These are phyloP conservation scores for Cladorrhinum samala DNA, from an alignment of 495 filamentous ascomycete genomes.

Conservation along the genomic window DNA sequence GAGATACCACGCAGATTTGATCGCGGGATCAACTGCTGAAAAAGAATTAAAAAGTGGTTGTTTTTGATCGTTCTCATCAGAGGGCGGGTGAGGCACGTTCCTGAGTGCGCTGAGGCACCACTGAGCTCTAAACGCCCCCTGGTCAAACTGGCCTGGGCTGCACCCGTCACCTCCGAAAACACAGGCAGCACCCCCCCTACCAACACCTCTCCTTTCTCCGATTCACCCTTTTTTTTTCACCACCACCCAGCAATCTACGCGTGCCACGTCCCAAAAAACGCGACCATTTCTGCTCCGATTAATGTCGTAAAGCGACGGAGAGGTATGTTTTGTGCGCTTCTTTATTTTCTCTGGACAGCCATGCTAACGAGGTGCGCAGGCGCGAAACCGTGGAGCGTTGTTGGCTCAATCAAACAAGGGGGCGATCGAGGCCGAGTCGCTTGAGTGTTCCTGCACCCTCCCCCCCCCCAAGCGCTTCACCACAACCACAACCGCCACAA, in stretches of 20 bases:
- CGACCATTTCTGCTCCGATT: conserved; percentile 15
- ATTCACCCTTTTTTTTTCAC: conserved; percentile 15
- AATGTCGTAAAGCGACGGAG: conserved; percentile 13
- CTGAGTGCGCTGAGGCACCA: background rate
- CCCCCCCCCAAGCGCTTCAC: conserved; percentile 3
- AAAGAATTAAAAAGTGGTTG: background rate
- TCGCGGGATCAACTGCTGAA: background rate
- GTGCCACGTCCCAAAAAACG: conserved; percentile 16
- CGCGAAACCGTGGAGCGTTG: conserved; percentile 15
- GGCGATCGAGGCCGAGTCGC: conserved; percentile 13
- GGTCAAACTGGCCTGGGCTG: conserved; percentile 9
- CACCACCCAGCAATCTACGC: conserved; percentile 13
- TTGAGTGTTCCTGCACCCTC: conserved; percentile 5
- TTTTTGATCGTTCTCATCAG: background rate
- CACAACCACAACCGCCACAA: background rate
- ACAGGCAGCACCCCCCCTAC: conserved; percentile 13
- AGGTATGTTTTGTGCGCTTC: conserved; percentile 13
- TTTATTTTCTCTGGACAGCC: conserved; percentile 12
- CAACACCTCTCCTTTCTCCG: conserved; percentile 9
- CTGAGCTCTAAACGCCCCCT: conserved; percentile 8
- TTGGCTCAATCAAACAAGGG: conserved; percentile 27
- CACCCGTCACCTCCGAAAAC: conserved; percentile 23
- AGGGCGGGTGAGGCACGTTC: background rate
- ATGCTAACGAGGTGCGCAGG: conserved; percentile 29
- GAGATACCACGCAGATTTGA: background rate